Evolutionary conservation across 768 basidiomycete genomes (phyloP).

Genomic region (Macrolepiota dolichaula): DNA sequence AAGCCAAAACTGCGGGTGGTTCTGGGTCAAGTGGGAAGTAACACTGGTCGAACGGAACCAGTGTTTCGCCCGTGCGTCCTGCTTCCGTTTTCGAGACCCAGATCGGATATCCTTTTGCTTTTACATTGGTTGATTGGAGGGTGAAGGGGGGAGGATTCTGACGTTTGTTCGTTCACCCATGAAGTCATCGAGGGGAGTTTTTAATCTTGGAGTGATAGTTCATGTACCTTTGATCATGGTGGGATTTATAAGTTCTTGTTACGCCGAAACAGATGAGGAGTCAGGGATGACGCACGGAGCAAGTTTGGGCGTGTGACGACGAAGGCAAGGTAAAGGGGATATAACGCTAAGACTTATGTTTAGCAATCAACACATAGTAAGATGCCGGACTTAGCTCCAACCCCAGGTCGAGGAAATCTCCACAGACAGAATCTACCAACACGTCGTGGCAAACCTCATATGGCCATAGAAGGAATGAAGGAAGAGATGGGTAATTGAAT

Average conservation of each 20-base stretch:
- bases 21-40: slow-evolving; percentile 32
- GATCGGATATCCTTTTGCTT: not conserved
- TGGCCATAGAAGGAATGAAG: not conserved
- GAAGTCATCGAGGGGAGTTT: not conserved
- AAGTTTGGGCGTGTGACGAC: not conserved
- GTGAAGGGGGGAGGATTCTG: not conserved
- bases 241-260: not conserved
- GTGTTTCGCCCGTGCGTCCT: not conserved
- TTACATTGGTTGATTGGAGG: not conserved
- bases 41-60: slow-evolving; percentile 13
- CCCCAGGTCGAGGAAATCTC: not conserved
- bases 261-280: not conserved
- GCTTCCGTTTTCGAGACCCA: not conserved
- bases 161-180: not conserved
- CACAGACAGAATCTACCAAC: not conserved
- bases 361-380: not conserved
- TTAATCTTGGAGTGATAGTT: not conserved
- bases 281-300: not conserved
- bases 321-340: not conserved
- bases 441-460: not conserved
- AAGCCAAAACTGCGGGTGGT: slow-evolving; percentile 36
- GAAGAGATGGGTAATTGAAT: not conserved
- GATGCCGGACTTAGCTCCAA: not conserved
- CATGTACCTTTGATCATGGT: not conserved
- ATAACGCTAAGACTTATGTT: not conserved